Conservation (phyloP, 1,284 basidiomycete genomes). For the Melampsora occidentalis region DNA sequence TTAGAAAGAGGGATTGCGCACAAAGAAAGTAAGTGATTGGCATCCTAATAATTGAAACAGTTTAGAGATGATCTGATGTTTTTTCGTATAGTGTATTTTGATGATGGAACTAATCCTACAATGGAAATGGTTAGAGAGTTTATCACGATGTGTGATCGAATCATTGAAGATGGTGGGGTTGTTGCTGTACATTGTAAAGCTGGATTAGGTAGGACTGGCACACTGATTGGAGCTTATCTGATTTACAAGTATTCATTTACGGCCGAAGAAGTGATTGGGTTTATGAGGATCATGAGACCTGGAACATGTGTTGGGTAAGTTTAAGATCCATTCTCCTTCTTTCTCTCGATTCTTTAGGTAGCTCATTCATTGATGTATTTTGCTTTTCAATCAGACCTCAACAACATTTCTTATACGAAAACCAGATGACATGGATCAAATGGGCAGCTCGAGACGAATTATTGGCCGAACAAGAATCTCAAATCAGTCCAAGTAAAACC, state of each 20-base stretch:
- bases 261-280: slow-evolving; percentile 94
- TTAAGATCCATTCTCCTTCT: neutral
- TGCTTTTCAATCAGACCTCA: slow-evolving; percentile 52
- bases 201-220: slow-evolving; percentile 86
- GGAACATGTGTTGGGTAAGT: slow-evolving; percentile 56
- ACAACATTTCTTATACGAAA: slow-evolving; percentile 91
- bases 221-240: slow-evolving; percentile 92
- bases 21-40: slow-evolving; percentile 58
- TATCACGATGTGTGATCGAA: slow-evolving; percentile 41
- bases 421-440: slow-evolving; percentile 87
- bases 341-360: slow-evolving; percentile 42
- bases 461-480: slow-evolving; percentile 38
- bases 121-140: slow-evolving; percentile 43
- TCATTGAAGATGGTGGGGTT: slow-evolving; percentile 47
- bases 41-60: too few relatives aligned
- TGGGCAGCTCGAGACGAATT: slow-evolving; percentile 76
- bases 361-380: slow-evolving; percentile 22
- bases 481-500: slow-evolving; percentile 42
- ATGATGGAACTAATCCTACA: slow-evolving; percentile 44
- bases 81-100: slow-evolving; percentile 38
- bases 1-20: slow-evolving; percentile 83
- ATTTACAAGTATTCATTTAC: slow-evolving; percentile 99
- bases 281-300: slow-evolving; percentile 95
- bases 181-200: slow-evolving; percentile 77
- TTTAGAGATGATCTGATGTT: neutral